These are phyloP conservation scores for Lavandula angustifolia DNA, from an alignment of 257 asterid genomes.

Conservation along the genomic window DNA sequence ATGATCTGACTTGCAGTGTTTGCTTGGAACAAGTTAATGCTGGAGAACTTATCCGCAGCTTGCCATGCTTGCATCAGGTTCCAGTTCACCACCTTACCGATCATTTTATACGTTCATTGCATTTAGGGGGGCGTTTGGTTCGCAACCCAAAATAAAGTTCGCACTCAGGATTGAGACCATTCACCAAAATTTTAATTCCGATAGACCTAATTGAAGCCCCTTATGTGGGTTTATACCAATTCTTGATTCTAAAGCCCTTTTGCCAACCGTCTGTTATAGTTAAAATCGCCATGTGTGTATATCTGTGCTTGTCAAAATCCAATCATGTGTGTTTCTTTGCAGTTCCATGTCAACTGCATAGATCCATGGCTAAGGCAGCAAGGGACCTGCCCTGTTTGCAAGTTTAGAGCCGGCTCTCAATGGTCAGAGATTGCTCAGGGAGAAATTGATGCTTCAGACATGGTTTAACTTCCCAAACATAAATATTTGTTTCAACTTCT, in stretches of 20 bases:
- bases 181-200: too few relatives aligned
- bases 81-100: too few relatives aligned
- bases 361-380: slow-evolving; percentile 96
- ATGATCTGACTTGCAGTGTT: slow-evolving; percentile 94
- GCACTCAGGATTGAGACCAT: too few relatives aligned
- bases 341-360: slow-evolving; percentile 87
- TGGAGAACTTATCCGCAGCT: slow-evolving; percentile 90
- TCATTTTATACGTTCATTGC: too few relatives aligned
- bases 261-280: too few relatives aligned
- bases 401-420: slow-evolving; percentile 74
- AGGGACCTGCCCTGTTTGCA: slow-evolving; percentile 99
- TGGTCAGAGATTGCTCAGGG: slow-evolving; percentile 61
- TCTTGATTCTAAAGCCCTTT: too few relatives aligned
- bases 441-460: slow-evolving; percentile 56
- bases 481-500: slow-evolving; percentile 16
- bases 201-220: too few relatives aligned
- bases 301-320: too few relatives aligned
- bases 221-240: too few relatives aligned
- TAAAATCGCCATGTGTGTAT: too few relatives aligned
- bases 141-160: too few relatives aligned
- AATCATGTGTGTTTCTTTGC: slow-evolving; percentile 4
- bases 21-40: slow-evolving; percentile 94
- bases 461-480: slow-evolving; percentile 42
- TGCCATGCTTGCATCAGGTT: slow-evolving; percentile 99
- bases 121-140: not conserved